Evolutionary conservation across 257 asterid genomes (phyloP).

Genomic region (Verbascum thapsus): DNA sequence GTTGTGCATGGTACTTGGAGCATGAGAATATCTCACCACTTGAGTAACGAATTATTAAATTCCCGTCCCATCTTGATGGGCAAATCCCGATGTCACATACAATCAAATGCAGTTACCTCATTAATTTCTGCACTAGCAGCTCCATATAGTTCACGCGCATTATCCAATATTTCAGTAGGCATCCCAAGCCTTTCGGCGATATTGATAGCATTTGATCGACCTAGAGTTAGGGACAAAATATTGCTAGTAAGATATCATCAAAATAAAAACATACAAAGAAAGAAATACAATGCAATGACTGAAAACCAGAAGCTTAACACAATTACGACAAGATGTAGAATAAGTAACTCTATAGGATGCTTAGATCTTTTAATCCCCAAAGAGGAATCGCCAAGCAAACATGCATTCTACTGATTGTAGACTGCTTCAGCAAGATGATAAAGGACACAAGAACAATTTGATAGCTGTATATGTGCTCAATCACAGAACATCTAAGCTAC

Average conservation of each 20-base stretch:
- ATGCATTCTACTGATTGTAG: neutral
- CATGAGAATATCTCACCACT: conserved; percentile 16
- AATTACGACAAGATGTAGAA: conserved; percentile 22
- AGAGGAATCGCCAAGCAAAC: neutral
- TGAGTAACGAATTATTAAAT: conserved; percentile 25
- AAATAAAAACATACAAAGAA: conserved; percentile 10
- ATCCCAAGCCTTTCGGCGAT: conserved; percentile 91
- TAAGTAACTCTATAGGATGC: conserved; percentile 5
- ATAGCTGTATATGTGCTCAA: conserved; percentile 8
- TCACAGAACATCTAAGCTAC: conserved; percentile 22
- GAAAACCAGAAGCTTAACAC: conserved; percentile 21
- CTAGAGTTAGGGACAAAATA: conserved; percentile 45
- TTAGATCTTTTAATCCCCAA: neutral
- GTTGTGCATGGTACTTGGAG: conserved; percentile 13
- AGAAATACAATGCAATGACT: conserved; percentile 21
- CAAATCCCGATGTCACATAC: conserved; percentile 22
- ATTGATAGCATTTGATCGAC: conserved; percentile 95
- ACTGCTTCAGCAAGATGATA: conserved; percentile 19
- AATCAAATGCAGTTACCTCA: conserved; percentile 57
- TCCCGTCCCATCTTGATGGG: conserved; percentile 18
- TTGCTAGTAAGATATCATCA: conserved; percentile 24
- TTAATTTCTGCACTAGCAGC: conserved; percentile 93
- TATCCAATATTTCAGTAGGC: conserved; percentile 61
- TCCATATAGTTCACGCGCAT: conserved; percentile 89
- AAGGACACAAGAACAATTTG: neutral